Evolutionary conservation across 208 protist genomes (phyloP).

Genomic region (Trypanosoma boissoni): DNA sequence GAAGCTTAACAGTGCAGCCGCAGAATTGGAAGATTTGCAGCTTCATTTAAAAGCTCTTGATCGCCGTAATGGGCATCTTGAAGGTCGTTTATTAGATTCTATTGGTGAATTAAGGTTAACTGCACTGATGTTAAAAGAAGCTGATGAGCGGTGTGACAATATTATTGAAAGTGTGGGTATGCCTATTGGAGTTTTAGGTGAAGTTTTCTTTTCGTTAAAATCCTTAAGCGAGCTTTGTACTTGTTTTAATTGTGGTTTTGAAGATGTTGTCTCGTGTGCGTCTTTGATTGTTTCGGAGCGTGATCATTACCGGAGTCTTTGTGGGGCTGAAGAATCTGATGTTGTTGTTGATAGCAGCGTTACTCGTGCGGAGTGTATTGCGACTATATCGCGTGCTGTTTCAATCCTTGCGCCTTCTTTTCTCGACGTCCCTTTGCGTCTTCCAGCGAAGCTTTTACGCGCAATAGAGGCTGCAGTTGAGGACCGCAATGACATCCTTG

Average conservation of each 20-base stretch:
- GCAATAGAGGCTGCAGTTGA: not conserved
- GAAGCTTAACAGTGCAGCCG: not conserved
- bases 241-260: conserved; percentile 2
- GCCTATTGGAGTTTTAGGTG: too few relatives aligned
- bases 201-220: too few relatives aligned
- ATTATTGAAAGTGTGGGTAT: too few relatives aligned
- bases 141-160: too few relatives aligned
- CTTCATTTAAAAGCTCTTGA: too few relatives aligned
- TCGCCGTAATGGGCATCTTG: too few relatives aligned
- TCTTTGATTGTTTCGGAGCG: not conserved
- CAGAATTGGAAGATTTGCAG: not conserved
- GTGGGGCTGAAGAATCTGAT: conserved; percentile 1
- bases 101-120: too few relatives aligned
- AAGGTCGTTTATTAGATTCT: too few relatives aligned
- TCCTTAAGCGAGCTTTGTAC: too few relatives aligned
- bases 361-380: conserved; percentile 17
- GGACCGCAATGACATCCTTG: not conserved
- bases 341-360: conserved; percentile 2
- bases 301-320: conserved; percentile 15
- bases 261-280: not conserved
- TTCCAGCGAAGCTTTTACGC: conserved; percentile 3
- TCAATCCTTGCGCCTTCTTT: conserved; percentile 1
- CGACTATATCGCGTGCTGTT: conserved; percentile 19
- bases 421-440: not conserved
- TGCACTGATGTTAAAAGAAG: too few relatives aligned